Percentiles rank a stretch among this genome's conserved stretches.
Evolutionary conservation across 1,284 basidiomycete genomes (phyloP).

Genomic region (Vanrija sp.): DNA sequence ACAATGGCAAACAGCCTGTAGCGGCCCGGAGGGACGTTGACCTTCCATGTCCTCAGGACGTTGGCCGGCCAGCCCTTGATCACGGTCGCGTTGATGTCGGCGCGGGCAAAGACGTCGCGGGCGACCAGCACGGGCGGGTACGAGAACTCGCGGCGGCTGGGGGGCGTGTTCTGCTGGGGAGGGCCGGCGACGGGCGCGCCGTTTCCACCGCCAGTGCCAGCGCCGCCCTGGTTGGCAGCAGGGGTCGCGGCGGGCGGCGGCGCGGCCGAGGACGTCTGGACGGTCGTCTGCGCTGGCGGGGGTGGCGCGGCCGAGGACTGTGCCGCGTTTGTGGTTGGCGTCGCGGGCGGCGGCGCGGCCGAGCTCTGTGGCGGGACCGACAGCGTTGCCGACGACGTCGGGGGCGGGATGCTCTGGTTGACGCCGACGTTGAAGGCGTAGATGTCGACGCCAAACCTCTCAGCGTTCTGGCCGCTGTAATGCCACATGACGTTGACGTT

Average conservation of each 20-base stretch:
- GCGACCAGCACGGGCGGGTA: background rate
- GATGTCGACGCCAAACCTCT: conserved; percentile 23
- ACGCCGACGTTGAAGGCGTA: conserved; percentile 27
- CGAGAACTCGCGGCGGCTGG: background rate
- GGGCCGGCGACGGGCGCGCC: background rate
- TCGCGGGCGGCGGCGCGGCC: background rate
- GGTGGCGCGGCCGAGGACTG: background rate
- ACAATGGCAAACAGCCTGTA: conserved; percentile 32
- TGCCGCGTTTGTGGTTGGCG: background rate
- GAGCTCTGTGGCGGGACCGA: conserved; percentile 6
- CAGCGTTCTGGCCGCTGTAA: background rate
- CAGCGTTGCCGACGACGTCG: conserved; percentile 11
- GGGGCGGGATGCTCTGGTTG: conserved; percentile 4
- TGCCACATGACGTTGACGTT: background rate
- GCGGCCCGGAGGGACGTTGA: conserved; percentile 29
- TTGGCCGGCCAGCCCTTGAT: conserved; percentile 19
- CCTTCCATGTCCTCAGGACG: conserved; percentile 17
- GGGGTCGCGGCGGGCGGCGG: background rate
- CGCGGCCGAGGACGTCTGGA: background rate
- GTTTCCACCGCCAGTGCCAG: background rate
- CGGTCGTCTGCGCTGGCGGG: background rate
- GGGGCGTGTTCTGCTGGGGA: background rate
- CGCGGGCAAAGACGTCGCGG: conserved; percentile 3
- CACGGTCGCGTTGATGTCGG: conserved; percentile 24
- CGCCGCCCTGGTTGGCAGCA: background rate